Conservation (phyloP, 352 stramenopile genomes). For the Globisporangium carolinianum region DNA sequence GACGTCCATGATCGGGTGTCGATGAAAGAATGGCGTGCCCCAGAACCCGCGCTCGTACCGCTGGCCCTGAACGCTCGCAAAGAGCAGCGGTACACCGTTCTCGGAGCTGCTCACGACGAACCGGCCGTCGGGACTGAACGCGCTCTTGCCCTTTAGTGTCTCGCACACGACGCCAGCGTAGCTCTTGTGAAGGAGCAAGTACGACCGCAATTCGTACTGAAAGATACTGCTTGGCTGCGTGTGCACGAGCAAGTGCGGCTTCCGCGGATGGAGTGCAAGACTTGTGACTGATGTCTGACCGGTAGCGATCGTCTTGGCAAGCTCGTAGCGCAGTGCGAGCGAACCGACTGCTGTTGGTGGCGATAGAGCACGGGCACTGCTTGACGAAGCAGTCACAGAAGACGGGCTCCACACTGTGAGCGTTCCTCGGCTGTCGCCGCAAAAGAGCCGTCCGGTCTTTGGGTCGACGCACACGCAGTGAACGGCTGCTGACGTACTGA, state of each 20-base stretch:
- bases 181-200: slow-evolving; percentile 64
- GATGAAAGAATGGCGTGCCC: slow-evolving; percentile 49
- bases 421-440: slow-evolving; percentile 36
- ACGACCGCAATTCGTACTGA: slow-evolving; percentile 71
- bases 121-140: slow-evolving; percentile 60
- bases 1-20: slow-evolving; percentile 41
- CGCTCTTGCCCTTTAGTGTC: slow-evolving; percentile 34
- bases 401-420: slow-evolving; percentile 39
- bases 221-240: slow-evolving; percentile 53
- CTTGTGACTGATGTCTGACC: slow-evolving; percentile 42
- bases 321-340: slow-evolving; percentile 18
- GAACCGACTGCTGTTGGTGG: not conserved
- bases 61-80: slow-evolving; percentile 44
- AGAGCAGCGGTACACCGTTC: slow-evolving; percentile 49
- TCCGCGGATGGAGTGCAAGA: slow-evolving; percentile 55
- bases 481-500: slow-evolving; percentile 25
- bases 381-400: not conserved
- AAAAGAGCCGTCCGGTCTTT: slow-evolving; percentile 41
- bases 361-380: not conserved
- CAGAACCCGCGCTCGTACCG: slow-evolving; percentile 39
- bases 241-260: slow-evolving; percentile 58
- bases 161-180: slow-evolving; percentile 47
- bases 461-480: slow-evolving; percentile 48
- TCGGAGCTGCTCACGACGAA: slow-evolving; percentile 57
- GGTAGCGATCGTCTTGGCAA: slow-evolving; percentile 46